Base-by-base conservation (phyloP, 2,329 filamentous ascomycete species). In the Microsporum audouinii region DNA sequence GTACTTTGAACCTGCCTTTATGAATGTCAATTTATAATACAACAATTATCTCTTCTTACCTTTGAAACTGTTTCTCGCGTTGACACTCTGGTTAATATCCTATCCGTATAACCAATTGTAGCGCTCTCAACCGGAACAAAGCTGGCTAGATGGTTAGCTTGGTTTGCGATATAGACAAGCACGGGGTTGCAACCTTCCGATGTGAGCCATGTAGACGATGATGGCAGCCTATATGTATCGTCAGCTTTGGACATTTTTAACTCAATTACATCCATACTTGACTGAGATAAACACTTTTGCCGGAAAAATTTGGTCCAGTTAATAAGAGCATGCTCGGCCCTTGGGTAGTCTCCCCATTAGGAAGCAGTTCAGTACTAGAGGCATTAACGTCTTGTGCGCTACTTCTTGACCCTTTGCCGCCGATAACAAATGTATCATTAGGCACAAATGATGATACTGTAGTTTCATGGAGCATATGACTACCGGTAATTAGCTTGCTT, bases 231-330 rank as follows among this genome's bases (percentile, higher is more conserved):
- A 29, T 14, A 57, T 1, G 14, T 12, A 39, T 6, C 17, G 17
- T 29, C 2, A 57, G 29, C 17, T 33, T 27, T 23, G 23, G 14
- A 2, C n/a, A 14, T 29, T 27, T 57, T 29, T 41, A 17, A 34
- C 7, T 29, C 12, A 3, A 12, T 3, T 57, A 31, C 14, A 47
- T 29, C 7, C 63, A 64, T 62, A 71, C 73, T 71, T 99, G 92
- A 72, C 95, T 99, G 70, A 97, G 80, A 72, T 96, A 97, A 0
- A 97, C 84, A 67, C 91, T 97, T 73, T 99, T 99, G 0, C 94
- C 94, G 0, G 94, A 97, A 71, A 94, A 95, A 67, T 99, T 99
- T 3, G 94, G 91, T 0, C 94, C 94, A 0, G 94, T 97, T 68
- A 99, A 74, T 4, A 96, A 77, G 10, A 96, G 71, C 75, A 90